Base-by-base conservation (phyloP, 352 stramenopile genomes). In the Phytophthora fragariae region DNA sequence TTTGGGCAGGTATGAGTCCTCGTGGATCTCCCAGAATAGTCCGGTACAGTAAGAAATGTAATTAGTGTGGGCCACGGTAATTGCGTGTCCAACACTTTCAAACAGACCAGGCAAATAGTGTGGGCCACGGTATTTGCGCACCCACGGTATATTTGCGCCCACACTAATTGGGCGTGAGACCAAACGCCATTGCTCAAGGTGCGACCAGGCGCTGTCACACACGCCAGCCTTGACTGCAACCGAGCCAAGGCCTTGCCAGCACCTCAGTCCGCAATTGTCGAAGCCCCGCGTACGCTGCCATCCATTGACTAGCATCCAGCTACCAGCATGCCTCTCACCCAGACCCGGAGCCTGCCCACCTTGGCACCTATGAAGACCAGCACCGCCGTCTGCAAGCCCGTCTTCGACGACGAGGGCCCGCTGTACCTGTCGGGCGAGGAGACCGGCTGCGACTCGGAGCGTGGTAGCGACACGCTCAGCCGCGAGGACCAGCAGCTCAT, bases 371-470 rank as follows among this genome's bases (percentile, higher is more conserved):
- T 56, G 37, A 49, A 49, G 41, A 11, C 41, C 65, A 41, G 46
- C 49, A 47, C 19, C 54, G 11, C 17, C 39, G 31, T 9, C 14
- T 54, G 55, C 66, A 70, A 41, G 39, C 50, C 54, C 52, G 62
- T 29, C 62, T 75, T 68, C 44, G 58, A 80, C 29, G 63, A 80
- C 35, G 70, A 78, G 39, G 66, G 88, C 44, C 76, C 76, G 24
- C 49, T 73, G 54, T 77, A 79, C 46, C 79, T 83, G 24, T 92
- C 85, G 31, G 78, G 87, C 44, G 83, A 91, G 35, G 85, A 92
- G 65, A 92, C 85, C 8, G 83, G 91, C 78, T 87, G 78, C 70
- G 85, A 92, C 63, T 89, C 83, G 59, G 83, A 91, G 49, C 80
- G 76, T 21, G 82, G 76, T 47, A 82, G 78, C 70, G 72, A 73